A percentile compares a stretch with the other conserved stretches of the same genome.
These are phyloP conservation scores for Fusarium sp. DNA, from an alignment of 2,329 filamentous ascomycete species.

Conservation along the genomic window DNA sequence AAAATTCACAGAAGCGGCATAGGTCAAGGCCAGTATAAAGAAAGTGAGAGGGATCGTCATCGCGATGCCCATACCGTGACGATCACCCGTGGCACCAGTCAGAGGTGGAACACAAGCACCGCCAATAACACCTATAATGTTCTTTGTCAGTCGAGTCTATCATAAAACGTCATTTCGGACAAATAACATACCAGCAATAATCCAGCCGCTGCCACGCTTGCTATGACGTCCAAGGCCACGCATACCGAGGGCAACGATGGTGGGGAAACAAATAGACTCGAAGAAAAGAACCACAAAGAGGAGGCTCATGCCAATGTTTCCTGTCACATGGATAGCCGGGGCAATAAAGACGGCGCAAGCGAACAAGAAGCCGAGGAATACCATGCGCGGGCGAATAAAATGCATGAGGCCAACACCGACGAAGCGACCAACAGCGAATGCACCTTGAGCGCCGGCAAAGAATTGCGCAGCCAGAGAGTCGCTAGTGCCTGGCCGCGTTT, in stretches of 20 bases:
- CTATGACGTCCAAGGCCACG: constrained; percentile 82
- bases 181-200: constrained; percentile 64
- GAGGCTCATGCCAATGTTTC: constrained; percentile 68
- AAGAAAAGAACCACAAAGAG: constrained; percentile 83
- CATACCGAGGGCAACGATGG: constrained; percentile 84
- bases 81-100: constrained; percentile 77
- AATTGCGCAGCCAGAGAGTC: constrained; percentile 73
- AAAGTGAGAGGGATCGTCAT: constrained; percentile 78
- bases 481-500: constrained; percentile 69
- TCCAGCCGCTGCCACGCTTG: constrained; percentile 82
- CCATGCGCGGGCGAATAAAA: constrained; percentile 74
- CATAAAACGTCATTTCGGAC: too few species aligned
- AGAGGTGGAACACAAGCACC: constrained; percentile 83
- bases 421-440: constrained; percentile 82
- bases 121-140: constrained; percentile 70
- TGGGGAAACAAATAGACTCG: constrained; percentile 86
- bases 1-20: constrained; percentile 77
- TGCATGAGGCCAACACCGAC: constrained; percentile 77
- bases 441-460: constrained; percentile 81
- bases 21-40: constrained; percentile 70
- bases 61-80: constrained; percentile 70
- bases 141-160: too few species aligned
- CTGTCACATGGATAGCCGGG: constrained; percentile 63
- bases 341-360: constrained; percentile 75
- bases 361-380: constrained; percentile 78